Conservation (phyloP, 1,284 basidiomycete species). For the Heterobasidion parviporum region DNA sequence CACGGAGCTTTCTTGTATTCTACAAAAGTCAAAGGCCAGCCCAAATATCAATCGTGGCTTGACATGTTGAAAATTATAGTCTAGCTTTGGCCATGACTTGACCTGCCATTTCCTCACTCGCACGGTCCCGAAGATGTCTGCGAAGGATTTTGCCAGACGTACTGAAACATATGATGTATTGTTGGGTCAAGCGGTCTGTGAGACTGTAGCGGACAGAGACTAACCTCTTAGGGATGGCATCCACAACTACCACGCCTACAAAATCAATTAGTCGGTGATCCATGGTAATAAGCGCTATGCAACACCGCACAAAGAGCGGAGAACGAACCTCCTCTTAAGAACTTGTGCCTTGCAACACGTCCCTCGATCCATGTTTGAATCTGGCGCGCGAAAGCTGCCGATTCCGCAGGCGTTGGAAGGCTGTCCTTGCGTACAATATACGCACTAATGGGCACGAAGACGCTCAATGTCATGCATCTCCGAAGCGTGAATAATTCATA, state of each 20-base stretch:
- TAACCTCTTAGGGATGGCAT: conserved; percentile 62
- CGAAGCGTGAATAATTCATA: conserved; percentile 14
- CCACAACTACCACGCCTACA: conserved; percentile 36
- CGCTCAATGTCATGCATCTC: neutral
- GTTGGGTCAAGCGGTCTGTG: too few species aligned
- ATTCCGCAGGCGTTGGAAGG: conserved; percentile 26
- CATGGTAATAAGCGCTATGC: too few species aligned
- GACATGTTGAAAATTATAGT: conserved; percentile 2
- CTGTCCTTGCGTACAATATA: conserved; percentile 54
- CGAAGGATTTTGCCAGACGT: conserved; percentile 69
- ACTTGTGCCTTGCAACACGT: conserved; percentile 61
- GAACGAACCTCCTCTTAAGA: conserved; percentile 36
- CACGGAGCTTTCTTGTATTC: too few species aligned
- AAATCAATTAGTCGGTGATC: too few species aligned
- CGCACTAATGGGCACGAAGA: conserved; percentile 33
- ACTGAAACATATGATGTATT: conserved; percentile 23
- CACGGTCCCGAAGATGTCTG: conserved; percentile 49
- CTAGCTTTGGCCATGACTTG: conserved; percentile 8
- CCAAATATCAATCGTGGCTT: too few species aligned
- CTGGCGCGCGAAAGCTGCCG: conserved; percentile 31
- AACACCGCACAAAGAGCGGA: too few species aligned
- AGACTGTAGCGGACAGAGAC: conserved; percentile 1
- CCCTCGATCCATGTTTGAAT: conserved; percentile 55
- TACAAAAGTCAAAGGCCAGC: too few species aligned
- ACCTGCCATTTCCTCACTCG: conserved; percentile 35